phyloP scores from a whole-genome alignment of 179 eudicot species.

The Patellifolia procumbens region DNA sequence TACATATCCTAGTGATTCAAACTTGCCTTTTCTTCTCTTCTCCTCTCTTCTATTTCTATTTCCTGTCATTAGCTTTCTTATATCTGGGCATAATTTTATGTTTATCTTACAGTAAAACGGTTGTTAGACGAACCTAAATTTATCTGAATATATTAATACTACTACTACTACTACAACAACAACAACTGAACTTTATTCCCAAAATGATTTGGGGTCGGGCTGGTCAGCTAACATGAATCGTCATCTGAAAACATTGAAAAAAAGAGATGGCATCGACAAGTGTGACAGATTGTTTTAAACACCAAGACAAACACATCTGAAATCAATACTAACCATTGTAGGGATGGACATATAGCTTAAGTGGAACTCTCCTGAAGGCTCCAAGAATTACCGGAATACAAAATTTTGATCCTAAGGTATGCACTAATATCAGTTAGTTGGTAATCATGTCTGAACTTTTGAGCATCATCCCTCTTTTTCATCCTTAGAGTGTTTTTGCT shows the following conservation, averaged over 20 bases:
- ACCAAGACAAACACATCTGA: too few relatives aligned
- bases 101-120: not conserved
- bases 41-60: not conserved
- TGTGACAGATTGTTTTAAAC: too few relatives aligned
- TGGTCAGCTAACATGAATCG: too few relatives aligned
- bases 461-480: conserved; percentile 6
- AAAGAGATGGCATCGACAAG: too few relatives aligned
- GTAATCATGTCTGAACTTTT: not conserved
- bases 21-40: too few relatives aligned
- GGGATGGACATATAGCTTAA: conserved; percentile 96
- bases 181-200: too few relatives aligned
- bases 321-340: conserved; percentile 15
- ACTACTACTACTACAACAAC: too few relatives aligned
- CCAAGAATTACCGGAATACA: conserved; percentile 63
- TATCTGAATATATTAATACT: not conserved
- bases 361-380: conserved; percentile 81
- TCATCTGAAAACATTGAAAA: too few relatives aligned
- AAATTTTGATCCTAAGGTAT: conserved; percentile 72
- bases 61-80: not conserved
- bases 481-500: conserved; percentile 7
- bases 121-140: not conserved
- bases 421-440: conserved; percentile 14
- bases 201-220: too few relatives aligned
- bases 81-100: not conserved
- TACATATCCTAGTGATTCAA: not conserved